A percentile compares a stretch with the other conserved stretches of the same genome.
Conservation (phyloP, 2,329 filamentous ascomycete genomes). For the Rosellinia necatrix region DNA sequence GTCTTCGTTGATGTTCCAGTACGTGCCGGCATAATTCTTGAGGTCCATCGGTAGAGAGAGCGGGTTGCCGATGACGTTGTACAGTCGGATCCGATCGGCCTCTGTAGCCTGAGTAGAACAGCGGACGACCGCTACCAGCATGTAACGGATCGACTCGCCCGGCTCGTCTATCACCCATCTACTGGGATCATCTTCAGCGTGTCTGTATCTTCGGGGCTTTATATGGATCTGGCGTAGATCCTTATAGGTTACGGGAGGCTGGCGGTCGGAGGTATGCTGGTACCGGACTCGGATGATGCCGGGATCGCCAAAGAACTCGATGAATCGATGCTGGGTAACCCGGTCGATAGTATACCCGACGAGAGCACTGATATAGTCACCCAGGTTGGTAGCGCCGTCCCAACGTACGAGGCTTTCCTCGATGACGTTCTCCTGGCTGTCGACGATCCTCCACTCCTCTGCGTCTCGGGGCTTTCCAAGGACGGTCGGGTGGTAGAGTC, state of each 20-base stretch:
- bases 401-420: conserved; percentile 4
- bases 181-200: background rate
- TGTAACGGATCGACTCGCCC: background rate
- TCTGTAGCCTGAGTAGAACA: background rate
- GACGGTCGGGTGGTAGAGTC: background rate
- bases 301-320: background rate
- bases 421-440: background rate
- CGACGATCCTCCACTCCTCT: background rate
- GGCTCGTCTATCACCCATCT: background rate
- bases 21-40: background rate
- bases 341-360: background rate
- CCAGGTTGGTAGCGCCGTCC: background rate
- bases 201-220: background rate
- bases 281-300: conserved; percentile 11
- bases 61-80: background rate
- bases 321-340: background rate
- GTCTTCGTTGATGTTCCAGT: background rate
- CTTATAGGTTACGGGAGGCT: background rate
- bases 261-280: background rate
- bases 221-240: conserved; percentile 4
- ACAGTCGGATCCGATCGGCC: conserved; percentile 1
- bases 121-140: background rate
- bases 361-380: background rate
- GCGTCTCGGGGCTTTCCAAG: background rate
- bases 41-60: background rate